phyloP scores from a whole-genome alignment of 2,329 filamentous ascomycete genomes.

The Tolypocladium cylindrosporum region DNA sequence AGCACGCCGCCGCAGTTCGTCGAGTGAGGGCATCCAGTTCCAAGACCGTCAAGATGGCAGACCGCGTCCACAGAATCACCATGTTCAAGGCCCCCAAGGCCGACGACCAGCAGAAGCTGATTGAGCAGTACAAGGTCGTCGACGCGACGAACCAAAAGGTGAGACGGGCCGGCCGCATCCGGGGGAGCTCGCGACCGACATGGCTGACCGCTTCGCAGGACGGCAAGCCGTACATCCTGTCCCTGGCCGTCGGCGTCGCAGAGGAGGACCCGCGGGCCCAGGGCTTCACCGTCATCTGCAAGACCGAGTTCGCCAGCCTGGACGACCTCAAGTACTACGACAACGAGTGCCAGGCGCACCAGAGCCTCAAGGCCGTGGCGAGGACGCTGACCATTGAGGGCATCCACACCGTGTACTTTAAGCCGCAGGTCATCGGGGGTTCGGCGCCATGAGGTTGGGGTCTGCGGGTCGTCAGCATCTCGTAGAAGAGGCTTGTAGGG shows the following conservation, averaged over 20 bases:
- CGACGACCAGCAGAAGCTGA: constrained; percentile 31
- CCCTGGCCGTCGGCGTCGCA: constrained; percentile 41
- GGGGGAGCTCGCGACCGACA: background rate
- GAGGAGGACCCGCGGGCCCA: constrained; percentile 49
- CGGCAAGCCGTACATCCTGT: constrained; percentile 60
- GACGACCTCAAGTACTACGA: constrained; percentile 67
- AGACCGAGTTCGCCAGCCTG: constrained; percentile 51
- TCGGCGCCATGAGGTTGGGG: background rate
- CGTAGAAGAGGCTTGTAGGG: background rate
- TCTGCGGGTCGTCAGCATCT: background rate
- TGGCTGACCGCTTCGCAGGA: constrained; percentile 34
- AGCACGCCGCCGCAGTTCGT: background rate
- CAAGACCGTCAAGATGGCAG: constrained; percentile 19
- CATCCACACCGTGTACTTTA: constrained; percentile 30
- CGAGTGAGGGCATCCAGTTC: background rate
- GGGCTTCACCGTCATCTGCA: constrained; percentile 55
- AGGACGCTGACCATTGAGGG: constrained; percentile 22
- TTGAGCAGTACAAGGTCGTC: constrained; percentile 34
- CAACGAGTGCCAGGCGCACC: constrained; percentile 34
- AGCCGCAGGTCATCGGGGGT: constrained; percentile 16
- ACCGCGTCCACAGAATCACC: constrained; percentile 36
- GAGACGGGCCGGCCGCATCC: background rate
- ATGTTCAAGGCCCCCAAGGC: constrained; percentile 42
- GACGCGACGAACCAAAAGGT: constrained; percentile 32
- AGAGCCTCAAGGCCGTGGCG: constrained; percentile 26